Evolutionary conservation across 768 basidiomycete genomes (phyloP).

Genomic region (button mushroom (Agaricus bisporus)): DNA sequence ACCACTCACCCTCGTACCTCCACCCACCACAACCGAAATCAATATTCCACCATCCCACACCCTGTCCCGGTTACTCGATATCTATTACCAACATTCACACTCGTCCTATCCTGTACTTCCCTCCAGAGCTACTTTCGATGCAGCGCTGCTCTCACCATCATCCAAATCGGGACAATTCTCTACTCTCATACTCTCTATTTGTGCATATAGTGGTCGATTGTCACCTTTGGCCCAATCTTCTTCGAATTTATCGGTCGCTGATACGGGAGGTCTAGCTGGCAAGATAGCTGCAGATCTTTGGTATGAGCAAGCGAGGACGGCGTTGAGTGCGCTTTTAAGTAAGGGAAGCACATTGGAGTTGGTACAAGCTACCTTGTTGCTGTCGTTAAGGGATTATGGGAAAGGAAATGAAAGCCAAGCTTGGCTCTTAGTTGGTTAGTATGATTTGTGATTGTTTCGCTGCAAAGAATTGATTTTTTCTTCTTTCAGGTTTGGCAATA

Average conservation of each 20-base stretch:
- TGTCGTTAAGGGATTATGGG: slow-evolving; percentile 22
- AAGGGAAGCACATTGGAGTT: slow-evolving; percentile 16
- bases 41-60: slow-evolving; percentile 23
- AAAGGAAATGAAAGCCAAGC: slow-evolving; percentile 22
- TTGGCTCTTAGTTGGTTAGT: slow-evolving; percentile 20
- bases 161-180: slow-evolving; percentile 10
- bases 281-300: slow-evolving; percentile 23
- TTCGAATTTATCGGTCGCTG: background rate
- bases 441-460: background rate
- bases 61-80: slow-evolving; percentile 18
- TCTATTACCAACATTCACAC: slow-evolving; percentile 20
- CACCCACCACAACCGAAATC: slow-evolving; percentile 5
- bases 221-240: slow-evolving; percentile 10
- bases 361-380: slow-evolving; percentile 21
- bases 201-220: slow-evolving; percentile 22
- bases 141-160: slow-evolving; percentile 9
- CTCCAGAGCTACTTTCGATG: slow-evolving; percentile 9
- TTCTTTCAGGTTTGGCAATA: slow-evolving; percentile 14
- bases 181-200: slow-evolving; percentile 21
- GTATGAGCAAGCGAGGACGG: slow-evolving; percentile 18
- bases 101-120: slow-evolving; percentile 21
- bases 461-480: background rate
- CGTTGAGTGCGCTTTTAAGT: slow-evolving; percentile 5
- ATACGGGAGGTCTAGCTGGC: slow-evolving; percentile 12
- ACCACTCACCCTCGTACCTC: background rate